These are phyloP conservation scores for Paramyrothecium roridum DNA, from an alignment of 2,329 filamentous ascomycete species.

Conservation along the genomic window DNA sequence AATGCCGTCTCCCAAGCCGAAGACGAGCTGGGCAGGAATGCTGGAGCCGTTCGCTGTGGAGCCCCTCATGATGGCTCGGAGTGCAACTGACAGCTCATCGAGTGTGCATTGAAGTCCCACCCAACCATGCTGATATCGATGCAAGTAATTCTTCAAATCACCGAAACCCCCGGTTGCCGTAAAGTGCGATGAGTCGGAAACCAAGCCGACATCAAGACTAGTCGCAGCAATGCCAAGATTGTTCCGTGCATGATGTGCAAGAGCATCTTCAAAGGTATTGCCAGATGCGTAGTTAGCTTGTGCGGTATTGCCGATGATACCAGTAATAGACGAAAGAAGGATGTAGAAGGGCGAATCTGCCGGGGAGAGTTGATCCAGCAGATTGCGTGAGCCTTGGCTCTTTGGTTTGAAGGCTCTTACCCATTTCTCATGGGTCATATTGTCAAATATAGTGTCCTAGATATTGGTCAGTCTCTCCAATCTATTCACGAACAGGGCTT, in stretches of 20 bases:
- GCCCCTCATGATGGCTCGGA: constrained; percentile 6
- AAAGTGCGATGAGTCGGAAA: constrained; percentile 12
- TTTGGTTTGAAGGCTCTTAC: constrained; percentile 9
- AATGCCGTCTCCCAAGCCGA: constrained; percentile 5
- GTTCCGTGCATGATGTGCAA: constrained; percentile 6
- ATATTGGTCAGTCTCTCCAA: too few species aligned
- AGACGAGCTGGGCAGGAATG: constrained; percentile 4
- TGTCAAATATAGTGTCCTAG: too few species aligned
- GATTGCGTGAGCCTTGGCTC: constrained; percentile 9
- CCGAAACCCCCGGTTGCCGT: constrained; percentile 7
- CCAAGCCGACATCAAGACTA: constrained; percentile 8
- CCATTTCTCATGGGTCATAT: constrained; percentile 12
- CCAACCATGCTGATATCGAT: constrained; percentile 9
- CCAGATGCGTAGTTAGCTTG: constrained; percentile 14
- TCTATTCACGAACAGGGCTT: too few species aligned
- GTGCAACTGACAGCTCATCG: constrained; percentile 1
- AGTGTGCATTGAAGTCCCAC: background rate
- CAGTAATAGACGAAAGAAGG: constrained; percentile 12
- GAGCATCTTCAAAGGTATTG: constrained; percentile 12
- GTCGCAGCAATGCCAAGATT: constrained; percentile 2
- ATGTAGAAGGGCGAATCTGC: constrained; percentile 11
- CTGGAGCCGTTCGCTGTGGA: background rate
- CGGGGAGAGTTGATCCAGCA: constrained; percentile 5
- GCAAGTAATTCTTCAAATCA: constrained; percentile 6
- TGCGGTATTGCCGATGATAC: constrained; percentile 10